A percentile compares a stretch with the other conserved stretches of the same genome.
phyloP scores from a whole-genome alignment of 768 basidiomycete genomes.

The Leucosporidium yakuticum region DNA sequence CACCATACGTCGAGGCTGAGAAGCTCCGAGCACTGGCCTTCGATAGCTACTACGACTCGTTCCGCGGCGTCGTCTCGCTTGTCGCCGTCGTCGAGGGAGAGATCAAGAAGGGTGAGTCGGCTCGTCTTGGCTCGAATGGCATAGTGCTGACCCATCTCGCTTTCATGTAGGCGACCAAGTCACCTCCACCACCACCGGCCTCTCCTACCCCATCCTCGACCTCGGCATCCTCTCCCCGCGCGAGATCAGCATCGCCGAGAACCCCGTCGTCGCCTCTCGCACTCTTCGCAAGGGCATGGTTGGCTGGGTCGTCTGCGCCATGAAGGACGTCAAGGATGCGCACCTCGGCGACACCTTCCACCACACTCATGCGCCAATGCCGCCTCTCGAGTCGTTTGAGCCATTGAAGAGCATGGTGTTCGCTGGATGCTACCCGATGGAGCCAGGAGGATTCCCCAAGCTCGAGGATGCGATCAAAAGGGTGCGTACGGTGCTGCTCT shows the following conservation, averaged over 20 bases:
- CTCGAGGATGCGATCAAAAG: conserved; percentile 92
- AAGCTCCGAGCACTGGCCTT: conserved; percentile 77
- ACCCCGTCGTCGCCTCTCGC: conserved; percentile 14
- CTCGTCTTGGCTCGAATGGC: not conserved
- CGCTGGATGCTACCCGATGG: conserved; percentile 79
- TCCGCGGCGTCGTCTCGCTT: conserved; percentile 89
- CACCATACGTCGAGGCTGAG: conserved; percentile 5
- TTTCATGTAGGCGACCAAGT: conserved; percentile 74
- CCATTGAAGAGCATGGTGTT: conserved; percentile 87
- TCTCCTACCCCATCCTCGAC: conserved; percentile 82
- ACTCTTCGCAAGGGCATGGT: conserved; percentile 26
- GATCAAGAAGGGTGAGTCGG: conserved; percentile 64
- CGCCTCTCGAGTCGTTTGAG: conserved; percentile 84
- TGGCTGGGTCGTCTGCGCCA: conserved; percentile 61
- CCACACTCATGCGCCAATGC: conserved; percentile 63
- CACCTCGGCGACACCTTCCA: conserved; percentile 91
- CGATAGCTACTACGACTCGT: conserved; percentile 80
- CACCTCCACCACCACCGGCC: conserved; percentile 71
- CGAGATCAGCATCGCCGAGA: conserved; percentile 59
- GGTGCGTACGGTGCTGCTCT: conserved; percentile 49
- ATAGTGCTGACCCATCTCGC: conserved; percentile 3
- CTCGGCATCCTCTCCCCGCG: conserved; percentile 86
- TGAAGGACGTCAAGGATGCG: conserved; percentile 94
- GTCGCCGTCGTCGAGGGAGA: conserved; percentile 74
- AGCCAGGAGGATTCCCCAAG: conserved; percentile 82